Evolutionary conservation across 202 grass and related monocot genomes (phyloP).

Genomic region (Thinopyrum obtusiflorum): DNA sequence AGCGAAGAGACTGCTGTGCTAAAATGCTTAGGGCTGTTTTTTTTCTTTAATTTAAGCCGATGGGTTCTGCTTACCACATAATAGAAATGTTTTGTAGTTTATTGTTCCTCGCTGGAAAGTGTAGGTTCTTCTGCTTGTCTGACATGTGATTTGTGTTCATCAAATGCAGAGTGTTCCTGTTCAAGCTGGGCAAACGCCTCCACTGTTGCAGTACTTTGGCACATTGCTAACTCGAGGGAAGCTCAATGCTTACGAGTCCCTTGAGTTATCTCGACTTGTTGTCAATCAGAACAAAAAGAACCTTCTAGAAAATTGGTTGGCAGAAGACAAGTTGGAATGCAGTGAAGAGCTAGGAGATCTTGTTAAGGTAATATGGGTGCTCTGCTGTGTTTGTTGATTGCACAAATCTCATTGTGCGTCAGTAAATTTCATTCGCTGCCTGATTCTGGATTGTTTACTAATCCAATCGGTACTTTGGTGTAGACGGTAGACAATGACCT

Average conservation of each 20-base stretch:
- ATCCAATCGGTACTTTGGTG: conserved; percentile 1
- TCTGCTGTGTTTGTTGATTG: neutral
- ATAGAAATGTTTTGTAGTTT: neutral
- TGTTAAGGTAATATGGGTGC: conserved; percentile 57
- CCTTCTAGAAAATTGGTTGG: conserved; percentile 88
- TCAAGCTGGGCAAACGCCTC: conserved; percentile 92
- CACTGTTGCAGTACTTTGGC: conserved; percentile 89
- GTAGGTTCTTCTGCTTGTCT: conserved; percentile 21
- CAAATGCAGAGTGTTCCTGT: conserved; percentile 86
- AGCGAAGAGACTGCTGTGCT: neutral
- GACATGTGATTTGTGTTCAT: neutral
- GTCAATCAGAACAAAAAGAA: conserved; percentile 99
- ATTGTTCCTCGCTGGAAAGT: neutral
- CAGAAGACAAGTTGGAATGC: conserved; percentile 92
- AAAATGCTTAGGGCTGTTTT: neutral
- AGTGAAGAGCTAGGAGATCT: conserved; percentile 97
- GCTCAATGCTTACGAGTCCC: conserved; percentile 84
- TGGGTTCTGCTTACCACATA: neutral
- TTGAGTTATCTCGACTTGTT: conserved; percentile 86
- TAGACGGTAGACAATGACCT: conserved; percentile 97
- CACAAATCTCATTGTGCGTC: neutral
- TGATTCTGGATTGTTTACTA: conserved; percentile 20
- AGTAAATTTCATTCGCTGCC: neutral
- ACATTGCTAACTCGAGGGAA: conserved; percentile 82
- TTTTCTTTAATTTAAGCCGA: neutral